A percentile compares a stretch with the other conserved stretches of the same genome.
Evolutionary conservation across 371 early-diverging fungal genomes (phyloP).

Genomic region (Mucor mucedo): DNA sequence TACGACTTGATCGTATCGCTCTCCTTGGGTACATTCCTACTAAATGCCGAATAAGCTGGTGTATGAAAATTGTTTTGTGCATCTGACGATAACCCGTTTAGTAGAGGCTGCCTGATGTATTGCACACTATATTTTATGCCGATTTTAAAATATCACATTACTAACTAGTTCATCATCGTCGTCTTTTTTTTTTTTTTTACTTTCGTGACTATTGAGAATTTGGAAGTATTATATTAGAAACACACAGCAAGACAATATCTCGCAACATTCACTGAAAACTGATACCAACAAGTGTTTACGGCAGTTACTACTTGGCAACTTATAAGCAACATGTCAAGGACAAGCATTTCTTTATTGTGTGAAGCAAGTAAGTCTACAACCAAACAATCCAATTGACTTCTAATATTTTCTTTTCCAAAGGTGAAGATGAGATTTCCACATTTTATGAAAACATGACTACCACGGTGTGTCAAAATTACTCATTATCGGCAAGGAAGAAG

Average conservation of each 20-base stretch:
- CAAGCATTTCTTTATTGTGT: slow-evolving; percentile 4
- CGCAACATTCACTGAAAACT: slow-evolving; percentile 15
- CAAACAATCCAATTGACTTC: slow-evolving; percentile 8
- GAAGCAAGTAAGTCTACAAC: slow-evolving; percentile 21
- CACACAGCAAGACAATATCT: slow-evolving; percentile 16
- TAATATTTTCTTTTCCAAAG: slow-evolving; percentile 13
- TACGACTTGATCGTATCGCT: slow-evolving; percentile 28
- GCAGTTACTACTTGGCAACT: slow-evolving; percentile 6
- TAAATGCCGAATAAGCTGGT: slow-evolving; percentile 24
- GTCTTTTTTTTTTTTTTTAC: background rate
- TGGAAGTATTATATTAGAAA: slow-evolving; percentile 17
- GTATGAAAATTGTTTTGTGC: slow-evolving; percentile 14
- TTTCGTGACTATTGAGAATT: slow-evolving; percentile 12
- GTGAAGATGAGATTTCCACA: slow-evolving; percentile 13
- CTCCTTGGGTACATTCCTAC: slow-evolving; percentile 24
- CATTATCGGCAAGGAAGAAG: too few species aligned
- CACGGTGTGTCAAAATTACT: too few species aligned
- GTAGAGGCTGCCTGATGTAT: slow-evolving; percentile 25
- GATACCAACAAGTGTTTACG: slow-evolving; percentile 18
- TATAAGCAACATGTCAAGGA: background rate
- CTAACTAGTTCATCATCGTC: slow-evolving; percentile 5
- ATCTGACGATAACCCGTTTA: slow-evolving; percentile 20
- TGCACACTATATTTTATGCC: slow-evolving; percentile 14
- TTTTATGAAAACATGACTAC: slow-evolving; percentile 20
- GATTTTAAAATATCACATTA: slow-evolving; percentile 6